Percentiles rank a stretch among this genome's conserved stretches.
Evolutionary conservation across 1,284 basidiomycete species (phyloP).

Genomic region (Tilletia indica): DNA sequence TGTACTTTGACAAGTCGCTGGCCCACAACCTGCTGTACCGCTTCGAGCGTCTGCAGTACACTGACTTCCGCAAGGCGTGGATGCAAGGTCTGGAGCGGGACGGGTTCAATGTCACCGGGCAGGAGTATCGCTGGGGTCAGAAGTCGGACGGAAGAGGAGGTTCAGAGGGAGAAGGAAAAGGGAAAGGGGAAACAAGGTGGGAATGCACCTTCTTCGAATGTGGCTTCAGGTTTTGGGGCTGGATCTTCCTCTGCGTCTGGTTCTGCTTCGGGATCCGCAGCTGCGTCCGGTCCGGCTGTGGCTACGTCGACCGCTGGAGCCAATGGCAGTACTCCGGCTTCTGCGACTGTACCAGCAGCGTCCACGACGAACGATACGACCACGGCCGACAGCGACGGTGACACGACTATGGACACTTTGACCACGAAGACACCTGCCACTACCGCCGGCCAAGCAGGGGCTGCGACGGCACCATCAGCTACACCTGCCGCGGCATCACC

Average conservation of each 20-base stretch:
- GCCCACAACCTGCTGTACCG: constrained; percentile 89
- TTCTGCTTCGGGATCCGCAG: too few relatives aligned
- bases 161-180: constrained; percentile 52
- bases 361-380: not conserved
- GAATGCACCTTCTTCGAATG: not conserved
- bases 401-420: not conserved
- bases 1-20: constrained; percentile 89
- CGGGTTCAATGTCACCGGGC: constrained; percentile 8
- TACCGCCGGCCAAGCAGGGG: not conserved
- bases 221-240: too few relatives aligned
- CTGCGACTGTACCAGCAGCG: too few relatives aligned
- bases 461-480: not conserved
- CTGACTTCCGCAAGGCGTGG: constrained; percentile 71
- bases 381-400: not conserved
- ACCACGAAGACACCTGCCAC: too few relatives aligned
- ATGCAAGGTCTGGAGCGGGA: constrained; percentile 7
- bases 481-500: not conserved
- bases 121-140: not conserved
- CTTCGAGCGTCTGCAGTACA: constrained; percentile 89
- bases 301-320: too few relatives aligned
- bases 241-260: too few relatives aligned
- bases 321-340: too few relatives aligned
- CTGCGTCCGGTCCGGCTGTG: too few relatives aligned
- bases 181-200: not conserved
- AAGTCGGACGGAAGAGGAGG: constrained; percentile 12